phyloP scores from a whole-genome alignment of 2,329 filamentous ascomycete species.

The Dissoconium aciculare region DNA sequence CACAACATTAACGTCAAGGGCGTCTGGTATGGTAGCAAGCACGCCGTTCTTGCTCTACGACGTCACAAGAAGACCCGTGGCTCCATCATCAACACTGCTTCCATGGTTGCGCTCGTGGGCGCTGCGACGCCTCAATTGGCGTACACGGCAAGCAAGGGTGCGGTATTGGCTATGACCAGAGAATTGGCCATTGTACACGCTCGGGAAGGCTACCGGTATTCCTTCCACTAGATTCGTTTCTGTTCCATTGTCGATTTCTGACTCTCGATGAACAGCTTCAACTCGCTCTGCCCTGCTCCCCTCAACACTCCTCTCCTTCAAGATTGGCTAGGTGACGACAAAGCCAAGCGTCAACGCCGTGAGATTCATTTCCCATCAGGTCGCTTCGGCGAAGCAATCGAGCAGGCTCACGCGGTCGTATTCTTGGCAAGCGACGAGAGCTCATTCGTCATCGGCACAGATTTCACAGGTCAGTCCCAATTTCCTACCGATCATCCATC shows the following conservation, averaged over 20 bases:
- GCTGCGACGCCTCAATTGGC: slow-evolving; percentile 78
- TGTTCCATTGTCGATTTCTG: too few relatives aligned
- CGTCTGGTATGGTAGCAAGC: slow-evolving; percentile 93
- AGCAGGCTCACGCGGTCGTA: slow-evolving; percentile 79
- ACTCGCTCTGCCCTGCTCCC: slow-evolving; percentile 76
- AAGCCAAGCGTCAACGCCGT: slow-evolving; percentile 62
- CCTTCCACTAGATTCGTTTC: too few relatives aligned
- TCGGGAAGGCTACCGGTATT: slow-evolving; percentile 57
- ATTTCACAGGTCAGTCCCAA: slow-evolving; percentile 42
- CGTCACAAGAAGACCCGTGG: slow-evolving; percentile 63
- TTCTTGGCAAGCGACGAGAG: slow-evolving; percentile 80
- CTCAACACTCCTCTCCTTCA: slow-evolving; percentile 84
- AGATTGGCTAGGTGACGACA: slow-evolving; percentile 83
- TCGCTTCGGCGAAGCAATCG: slow-evolving; percentile 81
- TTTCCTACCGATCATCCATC: too few relatives aligned
- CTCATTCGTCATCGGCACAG: slow-evolving; percentile 77
- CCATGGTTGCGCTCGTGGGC: slow-evolving; percentile 74
- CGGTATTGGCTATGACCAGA: slow-evolving; percentile 75
- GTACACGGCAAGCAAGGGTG: slow-evolving; percentile 88
- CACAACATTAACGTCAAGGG: slow-evolving; percentile 95
- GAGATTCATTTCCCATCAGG: slow-evolving; percentile 83
- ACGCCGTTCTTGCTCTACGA: slow-evolving; percentile 69
- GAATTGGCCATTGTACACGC: slow-evolving; percentile 88
- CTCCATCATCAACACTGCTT: slow-evolving; percentile 85
- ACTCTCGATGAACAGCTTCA: slow-evolving; percentile 61